Conservation (phyloP, 805 yeast species). For the Wickerhamiella sergipiensis region DNA sequence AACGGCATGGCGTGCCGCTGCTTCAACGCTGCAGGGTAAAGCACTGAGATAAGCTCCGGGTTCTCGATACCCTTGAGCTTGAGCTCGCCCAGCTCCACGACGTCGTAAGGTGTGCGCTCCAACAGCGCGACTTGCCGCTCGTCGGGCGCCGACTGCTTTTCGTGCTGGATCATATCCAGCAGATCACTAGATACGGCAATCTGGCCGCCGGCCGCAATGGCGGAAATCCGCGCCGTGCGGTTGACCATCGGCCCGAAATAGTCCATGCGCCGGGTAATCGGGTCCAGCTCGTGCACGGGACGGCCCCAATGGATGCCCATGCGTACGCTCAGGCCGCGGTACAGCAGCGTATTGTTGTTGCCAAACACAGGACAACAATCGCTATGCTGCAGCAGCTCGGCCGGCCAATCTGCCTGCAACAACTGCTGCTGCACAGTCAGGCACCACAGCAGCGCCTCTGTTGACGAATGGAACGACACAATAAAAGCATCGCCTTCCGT, state of each 20-base stretch:
- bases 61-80: constrained; percentile 90
- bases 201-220: constrained; percentile 98
- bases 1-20: constrained; percentile 32
- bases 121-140: constrained; percentile 27
- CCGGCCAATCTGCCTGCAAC: constrained; percentile 87
- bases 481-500: constrained; percentile 99
- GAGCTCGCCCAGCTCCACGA: constrained; percentile 65
- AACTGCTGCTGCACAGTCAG: constrained; percentile 78
- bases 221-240: constrained; percentile 81
- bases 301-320: constrained; percentile 99
- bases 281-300: constrained; percentile 91
- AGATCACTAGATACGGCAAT: constrained; percentile 77
- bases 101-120: constrained; percentile 54
- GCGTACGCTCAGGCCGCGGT: constrained; percentile 83
- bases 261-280: constrained; percentile 94
- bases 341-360: constrained; percentile 39
- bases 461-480: constrained; percentile 90
- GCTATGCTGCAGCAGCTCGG: constrained; percentile 69
- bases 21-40: constrained; percentile 53
- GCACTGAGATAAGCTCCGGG: constrained; percentile 72
- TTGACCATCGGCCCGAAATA: constrained; percentile 98
- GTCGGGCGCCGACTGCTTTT: constrained; percentile 29
- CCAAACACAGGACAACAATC: constrained; percentile 77
- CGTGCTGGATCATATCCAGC: constrained; percentile 50
- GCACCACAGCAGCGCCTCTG: constrained; percentile 88